These are phyloP conservation scores for Astrothelium macrocarpum DNA, from an alignment of 495 filamentous ascomycete genomes.

Conservation along the genomic window DNA sequence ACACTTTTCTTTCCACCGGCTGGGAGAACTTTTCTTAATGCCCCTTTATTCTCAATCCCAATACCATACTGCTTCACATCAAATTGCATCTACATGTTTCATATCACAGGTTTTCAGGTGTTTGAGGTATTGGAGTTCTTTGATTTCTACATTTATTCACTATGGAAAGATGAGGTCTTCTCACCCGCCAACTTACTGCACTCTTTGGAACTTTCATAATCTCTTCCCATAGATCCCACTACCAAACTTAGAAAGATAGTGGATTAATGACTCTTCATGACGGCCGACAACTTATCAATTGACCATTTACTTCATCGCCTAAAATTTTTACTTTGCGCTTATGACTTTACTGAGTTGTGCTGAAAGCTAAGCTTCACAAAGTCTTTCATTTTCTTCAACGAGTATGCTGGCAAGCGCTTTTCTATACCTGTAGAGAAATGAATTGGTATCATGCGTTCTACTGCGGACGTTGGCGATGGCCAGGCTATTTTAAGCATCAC, in stretches of 20 bases:
- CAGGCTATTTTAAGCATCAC: too few species aligned
- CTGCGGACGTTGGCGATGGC: too few species aligned
- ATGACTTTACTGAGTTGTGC: too few species aligned
- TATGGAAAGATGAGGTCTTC: too few species aligned
- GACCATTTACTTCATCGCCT: not conserved
- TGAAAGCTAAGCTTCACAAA: not conserved
- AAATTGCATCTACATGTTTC: not conserved
- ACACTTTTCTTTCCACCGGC: not conserved
- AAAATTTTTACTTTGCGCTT: too few species aligned
- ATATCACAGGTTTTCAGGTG: not conserved
- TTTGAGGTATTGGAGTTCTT: not conserved
- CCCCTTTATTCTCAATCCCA: not conserved
- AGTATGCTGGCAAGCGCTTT: too few species aligned
- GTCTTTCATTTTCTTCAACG: not conserved
- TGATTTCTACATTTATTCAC: too few species aligned
- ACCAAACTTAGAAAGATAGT: not conserved
- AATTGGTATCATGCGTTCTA: too few species aligned
- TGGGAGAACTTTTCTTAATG: not conserved
- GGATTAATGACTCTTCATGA: not conserved
- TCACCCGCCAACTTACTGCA: not conserved
- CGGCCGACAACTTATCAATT: not conserved
- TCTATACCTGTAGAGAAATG: too few species aligned
- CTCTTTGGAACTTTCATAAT: not conserved
- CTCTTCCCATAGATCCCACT: not conserved
- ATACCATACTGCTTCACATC: not conserved